Conservation (phyloP, 2,329 filamentous ascomycete genomes). For the Paecilomyces variotii region DNA sequence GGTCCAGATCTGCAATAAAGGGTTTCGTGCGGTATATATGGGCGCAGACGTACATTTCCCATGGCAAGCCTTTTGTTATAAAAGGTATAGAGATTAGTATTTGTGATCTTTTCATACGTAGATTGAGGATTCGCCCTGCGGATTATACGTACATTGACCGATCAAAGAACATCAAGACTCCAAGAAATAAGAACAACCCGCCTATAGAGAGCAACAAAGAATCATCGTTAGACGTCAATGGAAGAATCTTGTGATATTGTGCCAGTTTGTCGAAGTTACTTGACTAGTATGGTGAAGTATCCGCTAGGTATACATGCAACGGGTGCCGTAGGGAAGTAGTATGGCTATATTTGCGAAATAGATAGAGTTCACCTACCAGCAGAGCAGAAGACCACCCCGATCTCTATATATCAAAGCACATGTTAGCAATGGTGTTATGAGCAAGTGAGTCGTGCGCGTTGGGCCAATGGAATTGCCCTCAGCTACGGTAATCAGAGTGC, state of each 20-base stretch:
- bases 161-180: constrained; percentile 96
- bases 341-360: background rate
- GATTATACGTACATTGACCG: constrained; percentile 66
- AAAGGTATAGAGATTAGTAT: background rate
- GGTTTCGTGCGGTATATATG: background rate
- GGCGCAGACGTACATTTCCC: constrained; percentile 67
- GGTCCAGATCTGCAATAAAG: background rate
- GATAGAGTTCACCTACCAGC: constrained; percentile 61
- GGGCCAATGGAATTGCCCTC: background rate
- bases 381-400: constrained; percentile 95
- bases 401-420: constrained; percentile 52
- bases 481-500: background rate
- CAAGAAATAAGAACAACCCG: constrained; percentile 88
- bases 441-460: background rate
- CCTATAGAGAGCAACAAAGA: constrained; percentile 45
- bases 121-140: background rate
- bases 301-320: background rate
- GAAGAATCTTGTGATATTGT: constrained; percentile 5
- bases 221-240: constrained; percentile 2
- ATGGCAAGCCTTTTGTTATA: constrained; percentile 66
- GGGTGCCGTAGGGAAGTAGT: background rate
- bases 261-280: background rate
- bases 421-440: constrained; percentile 13
- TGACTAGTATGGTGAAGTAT: background rate
- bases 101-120: background rate